phyloP scores from a whole-genome alignment of 345 rosid genomes.

The Crucihimalaya himalaica region DNA sequence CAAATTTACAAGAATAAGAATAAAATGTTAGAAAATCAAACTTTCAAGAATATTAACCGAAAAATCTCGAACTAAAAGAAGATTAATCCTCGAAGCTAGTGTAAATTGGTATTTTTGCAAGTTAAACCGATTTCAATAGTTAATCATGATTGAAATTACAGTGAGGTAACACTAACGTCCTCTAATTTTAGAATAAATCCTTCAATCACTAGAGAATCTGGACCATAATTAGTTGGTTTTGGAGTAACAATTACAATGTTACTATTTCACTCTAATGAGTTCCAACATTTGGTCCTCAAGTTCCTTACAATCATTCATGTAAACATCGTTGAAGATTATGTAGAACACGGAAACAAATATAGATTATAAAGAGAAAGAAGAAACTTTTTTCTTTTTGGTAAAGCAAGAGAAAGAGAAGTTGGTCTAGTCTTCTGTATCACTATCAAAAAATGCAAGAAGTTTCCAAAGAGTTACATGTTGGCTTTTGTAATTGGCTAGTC shows the following conservation, averaged over 20 bases:
- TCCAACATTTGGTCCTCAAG: constrained; percentile 5
- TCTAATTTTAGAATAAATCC: not conserved
- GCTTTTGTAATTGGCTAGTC: constrained; percentile 15
- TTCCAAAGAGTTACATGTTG: constrained; percentile 21
- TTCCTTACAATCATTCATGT: not conserved
- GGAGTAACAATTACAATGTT: not conserved
- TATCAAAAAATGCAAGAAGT: constrained; percentile 8
- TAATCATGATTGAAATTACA: not conserved
- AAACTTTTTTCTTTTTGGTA: not conserved
- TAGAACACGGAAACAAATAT: constrained; percentile 10
- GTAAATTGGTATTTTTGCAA: not conserved
- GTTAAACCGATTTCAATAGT: not conserved
- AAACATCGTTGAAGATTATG: not conserved
- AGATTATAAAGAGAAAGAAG: constrained; percentile 1
- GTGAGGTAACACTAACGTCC: not conserved
- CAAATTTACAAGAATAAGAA: no score
- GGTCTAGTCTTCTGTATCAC: constrained; percentile 15
- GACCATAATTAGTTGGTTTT: not conserved
- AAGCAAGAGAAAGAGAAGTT: constrained; percentile 28
- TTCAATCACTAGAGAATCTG: not conserved
- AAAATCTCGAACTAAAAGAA: not conserved
- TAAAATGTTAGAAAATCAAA: no score
- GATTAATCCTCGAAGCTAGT: not conserved
- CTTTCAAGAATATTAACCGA: not conserved
- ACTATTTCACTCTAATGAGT: not conserved